Percentiles rank a stretch among this genome's conserved stretches.
phyloP scores from a whole-genome alignment of 495 filamentous ascomycete species.

The Neurospora sp. region DNA sequence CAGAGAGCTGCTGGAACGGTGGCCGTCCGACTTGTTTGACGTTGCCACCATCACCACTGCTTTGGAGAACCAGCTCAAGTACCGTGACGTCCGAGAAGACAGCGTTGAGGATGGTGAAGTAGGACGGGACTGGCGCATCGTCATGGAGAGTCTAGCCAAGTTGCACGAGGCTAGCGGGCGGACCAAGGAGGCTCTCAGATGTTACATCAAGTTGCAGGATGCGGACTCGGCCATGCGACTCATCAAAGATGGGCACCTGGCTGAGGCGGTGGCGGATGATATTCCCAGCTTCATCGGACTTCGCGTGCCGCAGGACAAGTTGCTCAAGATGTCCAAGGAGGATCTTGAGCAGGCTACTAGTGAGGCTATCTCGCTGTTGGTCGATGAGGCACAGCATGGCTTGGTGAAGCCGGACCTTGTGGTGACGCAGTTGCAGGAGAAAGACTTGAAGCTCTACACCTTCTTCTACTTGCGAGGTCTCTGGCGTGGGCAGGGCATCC shows the following conservation, averaged over 20 bases:
- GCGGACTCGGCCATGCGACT: conserved; percentile 79
- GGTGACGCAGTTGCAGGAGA: conserved; percentile 57
- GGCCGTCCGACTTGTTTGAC: conserved; percentile 80
- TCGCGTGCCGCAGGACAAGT: conserved; percentile 64
- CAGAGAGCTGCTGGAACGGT: conserved; percentile 67
- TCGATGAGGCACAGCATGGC: conserved; percentile 82
- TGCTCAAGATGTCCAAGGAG: conserved; percentile 50
- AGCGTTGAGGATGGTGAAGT: conserved; percentile 53
- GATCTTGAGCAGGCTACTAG: conserved; percentile 69
- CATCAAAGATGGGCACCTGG: conserved; percentile 72
- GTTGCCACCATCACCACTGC: conserved; percentile 54
- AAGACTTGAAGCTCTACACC: conserved; percentile 55
- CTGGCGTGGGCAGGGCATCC: conserved; percentile 61
- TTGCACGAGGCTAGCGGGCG: conserved; percentile 71
- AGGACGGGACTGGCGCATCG: conserved; percentile 71
- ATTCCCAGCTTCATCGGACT: conserved; percentile 82
- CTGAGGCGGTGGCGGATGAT: conserved; percentile 78
- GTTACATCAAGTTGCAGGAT: conserved; percentile 84
- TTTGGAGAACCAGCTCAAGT: conserved; percentile 64
- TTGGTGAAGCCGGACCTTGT: conserved; percentile 71
- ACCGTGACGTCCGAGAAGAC: conserved; percentile 56
- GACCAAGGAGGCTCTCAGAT: conserved; percentile 70
- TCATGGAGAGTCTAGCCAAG: conserved; percentile 73
- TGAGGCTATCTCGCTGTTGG: conserved; percentile 76
- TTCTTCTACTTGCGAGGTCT: conserved; percentile 86